Conservation (phyloP, 345 rosid species). For the Eucalyptus rudis region DNA sequence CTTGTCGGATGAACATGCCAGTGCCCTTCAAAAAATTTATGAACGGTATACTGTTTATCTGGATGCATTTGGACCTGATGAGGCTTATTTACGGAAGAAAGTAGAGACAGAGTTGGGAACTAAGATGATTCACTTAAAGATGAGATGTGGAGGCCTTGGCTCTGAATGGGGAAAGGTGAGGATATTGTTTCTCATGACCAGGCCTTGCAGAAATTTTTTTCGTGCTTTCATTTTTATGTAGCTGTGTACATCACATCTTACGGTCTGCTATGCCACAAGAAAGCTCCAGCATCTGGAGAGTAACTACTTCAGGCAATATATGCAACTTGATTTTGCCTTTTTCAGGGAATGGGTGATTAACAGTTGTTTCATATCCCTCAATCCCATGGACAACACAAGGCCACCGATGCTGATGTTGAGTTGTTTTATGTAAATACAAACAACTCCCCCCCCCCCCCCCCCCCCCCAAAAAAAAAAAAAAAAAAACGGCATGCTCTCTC, state of each 20-base stretch:
- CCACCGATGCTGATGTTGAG: background rate
- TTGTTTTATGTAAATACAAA: background rate
- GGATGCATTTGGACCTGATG: conserved; percentile 70
- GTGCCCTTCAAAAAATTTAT: conserved; percentile 43
- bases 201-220: background rate
- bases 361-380: background rate
- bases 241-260: background rate
- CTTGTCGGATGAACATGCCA: conserved; percentile 29
- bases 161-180: conserved; percentile 93
- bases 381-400: background rate
- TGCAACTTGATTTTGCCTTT: background rate
- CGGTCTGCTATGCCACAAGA: background rate
- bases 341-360: background rate
- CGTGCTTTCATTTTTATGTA: background rate
- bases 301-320: background rate
- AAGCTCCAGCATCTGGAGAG: background rate
- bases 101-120: conserved; percentile 91
- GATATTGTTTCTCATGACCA: background rate
- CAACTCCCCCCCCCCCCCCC: accelerated
- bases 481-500: background rate
- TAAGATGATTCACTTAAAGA: conserved; percentile 92
- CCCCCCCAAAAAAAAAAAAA: background rate
- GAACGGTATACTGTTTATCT: conserved; percentile 56
- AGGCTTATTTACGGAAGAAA: conserved; percentile 67
- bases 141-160: conserved; percentile 86